Evolutionary conservation across 2,329 filamentous ascomycete genomes (phyloP).

Genomic region (Phyllosticta ampelicida): DNA sequence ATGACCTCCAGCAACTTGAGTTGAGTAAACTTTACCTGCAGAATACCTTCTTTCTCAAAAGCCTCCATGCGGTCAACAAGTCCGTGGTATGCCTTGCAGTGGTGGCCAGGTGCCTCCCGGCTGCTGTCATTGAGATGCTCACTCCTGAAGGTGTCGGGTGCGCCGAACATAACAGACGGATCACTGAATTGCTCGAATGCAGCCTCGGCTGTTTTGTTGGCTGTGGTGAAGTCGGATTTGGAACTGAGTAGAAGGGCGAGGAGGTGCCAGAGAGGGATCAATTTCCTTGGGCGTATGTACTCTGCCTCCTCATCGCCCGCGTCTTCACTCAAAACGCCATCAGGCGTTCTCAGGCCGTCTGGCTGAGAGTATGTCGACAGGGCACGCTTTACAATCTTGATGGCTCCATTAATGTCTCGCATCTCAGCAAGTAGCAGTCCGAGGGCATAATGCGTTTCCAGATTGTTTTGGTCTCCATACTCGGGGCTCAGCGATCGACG

Average conservation of each 20-base stretch:
- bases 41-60: constrained; percentile 71
- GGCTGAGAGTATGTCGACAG: constrained; percentile 45
- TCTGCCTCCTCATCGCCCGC: constrained; percentile 14
- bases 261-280: constrained; percentile 86
- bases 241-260: constrained; percentile 77
- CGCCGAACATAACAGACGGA: constrained; percentile 57
- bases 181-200: constrained; percentile 84
- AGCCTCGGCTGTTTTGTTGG: constrained; percentile 73
- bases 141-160: constrained; percentile 44
- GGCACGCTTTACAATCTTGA: constrained; percentile 70
- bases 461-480: constrained; percentile 54
- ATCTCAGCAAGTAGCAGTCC: constrained; percentile 81
- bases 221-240: constrained; percentile 72
- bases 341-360: constrained; percentile 19
- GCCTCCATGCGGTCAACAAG: constrained; percentile 71
- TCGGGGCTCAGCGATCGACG: constrained; percentile 61
- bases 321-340: constrained; percentile 21
- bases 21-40: constrained; percentile 97
- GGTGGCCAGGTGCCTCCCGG: constrained; percentile 20
- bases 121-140: constrained; percentile 53
- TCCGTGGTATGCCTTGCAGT: constrained; percentile 27
- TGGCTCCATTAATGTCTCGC: constrained; percentile 66
- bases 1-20: constrained; percentile 70
- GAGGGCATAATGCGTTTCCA: constrained; percentile 70
- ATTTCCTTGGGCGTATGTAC: constrained; percentile 44